Evolutionary conservation across 768 basidiomycete genomes (phyloP), one percentile per base, ranked within the genome.

Genomic region (Boletus subcaerulescens): DNA sequence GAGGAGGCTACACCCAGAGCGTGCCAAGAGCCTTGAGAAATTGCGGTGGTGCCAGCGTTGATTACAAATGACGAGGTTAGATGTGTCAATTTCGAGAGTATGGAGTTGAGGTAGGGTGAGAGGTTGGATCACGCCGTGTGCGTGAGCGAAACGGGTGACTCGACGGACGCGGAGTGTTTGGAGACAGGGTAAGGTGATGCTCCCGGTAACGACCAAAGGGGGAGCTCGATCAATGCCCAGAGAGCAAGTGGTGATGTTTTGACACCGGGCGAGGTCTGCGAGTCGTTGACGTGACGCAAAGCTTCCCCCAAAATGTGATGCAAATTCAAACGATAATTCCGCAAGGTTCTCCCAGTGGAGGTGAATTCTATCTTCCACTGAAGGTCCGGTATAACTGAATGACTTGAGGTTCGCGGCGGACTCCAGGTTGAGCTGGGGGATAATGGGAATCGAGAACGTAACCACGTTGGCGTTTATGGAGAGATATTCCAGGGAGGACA

Each of bases 71-170:
- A 59, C 10, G 0, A 53, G 40, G 12, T 5, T 3, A 14, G 45
- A 48, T n/a, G 58, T 47, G 8, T 64, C 60, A 12, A 67, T 60
- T 35, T 56, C 58, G 5, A 65, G 56, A 12, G 48, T 58, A 33
- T 57, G 41, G 13, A 61, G 57, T 32, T 45, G 60, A 2, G 64
- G 64, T 9, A 63, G 43, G 20, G 59, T 32, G n/a, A 66, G 60
- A n/a, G 12, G 42, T n/a, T 62, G 40, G 38, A 60, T 50, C 4
- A 32, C 11, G 1, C 22, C 31, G 31, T 44, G 10, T 35, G 49
- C 55, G 12, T 53, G 42, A 20, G 49, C 45, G 8, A 12, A 1
- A 0, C 18, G 3, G 9, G 47, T 53, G 26, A 60, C 55, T 32
- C 51, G 54, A 32, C 62, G 56, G 17, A 58, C 26, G 17, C 62